Evolutionary conservation across 192 early-diverging fungal genomes (phyloP), one percentile per base, ranked within the genome.

Genomic region (Radiomyces spectabilis): DNA sequence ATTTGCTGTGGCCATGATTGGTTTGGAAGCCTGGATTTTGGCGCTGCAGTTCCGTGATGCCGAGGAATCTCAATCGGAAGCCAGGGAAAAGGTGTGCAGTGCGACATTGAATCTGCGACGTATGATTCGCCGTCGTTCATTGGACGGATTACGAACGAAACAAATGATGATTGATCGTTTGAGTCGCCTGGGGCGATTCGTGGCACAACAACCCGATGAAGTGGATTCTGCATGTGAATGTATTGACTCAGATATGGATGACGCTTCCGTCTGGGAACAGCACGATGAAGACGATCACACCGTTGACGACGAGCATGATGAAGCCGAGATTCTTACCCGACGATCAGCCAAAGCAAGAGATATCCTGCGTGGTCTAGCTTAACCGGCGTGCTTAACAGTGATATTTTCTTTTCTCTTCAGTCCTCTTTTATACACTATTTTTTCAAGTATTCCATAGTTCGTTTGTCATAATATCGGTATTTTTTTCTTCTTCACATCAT

Each of bases 11-110:
- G 55, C 49, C 5, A 12, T 65, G 5, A 42, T 44, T 26, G 57
- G 56, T 1, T 41, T 65, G 27, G 63, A 58, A 32, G 63, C 56
- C 15, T 65, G 63, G 56, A 47, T 65, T 21, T n/a, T 49, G 18
- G 63, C 63, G 10, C 52, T 48, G 63, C 10, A 38, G 19, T 27
- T 50, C 21, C 31, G 41, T 4, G 51, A 53, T 24, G 16, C 19
- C 18, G 32, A 51, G 46, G 61, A 51, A 29, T 21, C 4, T 1
- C 18, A 31, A 40, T 8, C 42, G 9, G 18, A 22, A 12, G 43
- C 40, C 6, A 48, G 6, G 6, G 29, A 53, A 25, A 34, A 57
- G 27, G 29, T 59, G n/a, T 42, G 44, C 13, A 10, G 31, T 2
- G 34, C 50, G 18, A 59, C 39, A 4, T 30, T 48, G 10, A 42